Evolutionary conservation across 2,329 filamentous ascomycete genomes (phyloP).

Genomic region (Aspergillus fischeri): DNA sequence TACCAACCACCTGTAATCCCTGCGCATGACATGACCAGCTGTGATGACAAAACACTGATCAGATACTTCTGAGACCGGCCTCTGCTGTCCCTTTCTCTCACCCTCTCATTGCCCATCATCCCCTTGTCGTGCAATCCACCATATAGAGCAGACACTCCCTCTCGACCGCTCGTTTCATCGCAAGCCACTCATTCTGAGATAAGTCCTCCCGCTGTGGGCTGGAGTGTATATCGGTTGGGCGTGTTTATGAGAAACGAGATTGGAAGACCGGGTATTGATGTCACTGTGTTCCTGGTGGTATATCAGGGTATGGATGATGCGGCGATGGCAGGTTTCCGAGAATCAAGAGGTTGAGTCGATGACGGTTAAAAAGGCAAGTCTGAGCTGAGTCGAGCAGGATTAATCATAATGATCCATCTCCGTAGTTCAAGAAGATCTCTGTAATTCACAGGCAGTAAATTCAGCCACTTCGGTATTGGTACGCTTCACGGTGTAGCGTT

Average conservation of each 20-base stretch:
- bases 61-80: conserved; percentile 41
- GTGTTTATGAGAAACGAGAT: not conserved
- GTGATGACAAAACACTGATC: conserved; percentile 39
- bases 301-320: not conserved
- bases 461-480: not conserved
- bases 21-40: conserved; percentile 18
- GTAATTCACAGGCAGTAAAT: not conserved
- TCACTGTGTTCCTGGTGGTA: not conserved
- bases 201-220: not conserved
- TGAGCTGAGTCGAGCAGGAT: conserved; percentile 23
- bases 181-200: not conserved
- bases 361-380: conserved; percentile 33
- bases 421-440: not conserved
- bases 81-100: conserved; percentile 1
- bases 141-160: not conserved
- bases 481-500: not conserved
- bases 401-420: not conserved
- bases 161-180: conserved; percentile 2
- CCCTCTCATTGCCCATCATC: conserved; percentile 4
- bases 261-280: not conserved
- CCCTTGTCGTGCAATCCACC: not conserved
- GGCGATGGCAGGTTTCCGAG: not conserved
- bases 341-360: conserved; percentile 7
- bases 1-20: not conserved
- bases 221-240: not conserved